These are phyloP conservation scores for Colletotrichum cereale DNA, from an alignment of 2,329 filamentous ascomycete genomes.

Conservation along the genomic window DNA sequence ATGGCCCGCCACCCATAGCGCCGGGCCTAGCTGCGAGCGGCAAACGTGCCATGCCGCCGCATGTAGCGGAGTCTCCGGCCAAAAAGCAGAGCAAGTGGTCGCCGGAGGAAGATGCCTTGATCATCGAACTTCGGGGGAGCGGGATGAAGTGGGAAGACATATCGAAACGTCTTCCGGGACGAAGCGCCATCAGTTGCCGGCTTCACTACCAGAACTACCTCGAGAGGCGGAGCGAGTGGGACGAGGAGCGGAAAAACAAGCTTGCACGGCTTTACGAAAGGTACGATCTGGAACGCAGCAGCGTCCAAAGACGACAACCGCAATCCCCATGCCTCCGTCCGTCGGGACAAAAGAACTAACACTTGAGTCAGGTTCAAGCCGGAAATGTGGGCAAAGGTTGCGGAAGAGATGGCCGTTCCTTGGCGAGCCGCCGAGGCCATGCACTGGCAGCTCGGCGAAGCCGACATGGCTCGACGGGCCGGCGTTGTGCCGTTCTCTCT, in stretches of 20 bases:
- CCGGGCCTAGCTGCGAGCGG: slow-evolving; percentile 49
- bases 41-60: slow-evolving; percentile 66
- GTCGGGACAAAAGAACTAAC: slow-evolving; percentile 24
- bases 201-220: slow-evolving; percentile 98
- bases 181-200: slow-evolving; percentile 93
- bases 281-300: slow-evolving; percentile 65
- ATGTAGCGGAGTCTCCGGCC: slow-evolving; percentile 75
- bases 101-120: slow-evolving; percentile 89
- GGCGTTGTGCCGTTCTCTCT: slow-evolving; percentile 87
- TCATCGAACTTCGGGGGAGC: slow-evolving; percentile 89
- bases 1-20: slow-evolving; percentile 46
- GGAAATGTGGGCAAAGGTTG: slow-evolving; percentile 97
- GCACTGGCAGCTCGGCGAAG: slow-evolving; percentile 96
- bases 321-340: not conserved
- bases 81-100: slow-evolving; percentile 99
- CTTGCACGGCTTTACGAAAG: slow-evolving; percentile 94
- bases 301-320: not conserved
- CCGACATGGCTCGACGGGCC: slow-evolving; percentile 92
- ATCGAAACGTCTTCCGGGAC: slow-evolving; percentile 87
- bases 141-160: slow-evolving; percentile 99
- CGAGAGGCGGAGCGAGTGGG: slow-evolving; percentile 93
- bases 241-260: slow-evolving; percentile 98
- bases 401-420: slow-evolving; percentile 93
- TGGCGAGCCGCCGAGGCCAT: slow-evolving; percentile 97
- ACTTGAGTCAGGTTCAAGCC: slow-evolving; percentile 81